Evolutionary conservation across 2,329 filamentous ascomycete genomes (phyloP).

Genomic region (Diaporthe citriasiana): DNA sequence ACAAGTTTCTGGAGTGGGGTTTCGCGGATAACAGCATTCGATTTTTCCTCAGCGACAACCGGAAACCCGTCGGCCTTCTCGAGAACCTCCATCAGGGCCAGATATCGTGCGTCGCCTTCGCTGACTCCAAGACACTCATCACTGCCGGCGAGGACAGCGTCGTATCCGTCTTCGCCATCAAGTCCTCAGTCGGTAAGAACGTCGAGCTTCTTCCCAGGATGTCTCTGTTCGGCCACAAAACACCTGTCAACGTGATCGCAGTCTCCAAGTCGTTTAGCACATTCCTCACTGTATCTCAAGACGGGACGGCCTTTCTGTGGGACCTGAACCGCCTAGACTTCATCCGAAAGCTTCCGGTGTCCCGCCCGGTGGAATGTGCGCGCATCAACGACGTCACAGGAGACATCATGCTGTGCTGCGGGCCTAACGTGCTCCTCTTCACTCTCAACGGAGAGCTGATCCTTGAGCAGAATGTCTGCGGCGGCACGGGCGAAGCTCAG

Average conservation of each 20-base stretch:
- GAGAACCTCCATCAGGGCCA: slow-evolving; percentile 96
- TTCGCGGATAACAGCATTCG: slow-evolving; percentile 93
- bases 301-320: slow-evolving; percentile 91
- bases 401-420: slow-evolving; percentile 87
- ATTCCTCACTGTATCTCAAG: slow-evolving; percentile 84
- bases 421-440: slow-evolving; percentile 81
- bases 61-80: slow-evolving; percentile 85
- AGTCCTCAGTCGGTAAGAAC: slow-evolving; percentile 72
- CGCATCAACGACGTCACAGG: slow-evolving; percentile 92
- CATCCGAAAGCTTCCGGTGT: slow-evolving; percentile 78
- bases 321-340: slow-evolving; percentile 93
- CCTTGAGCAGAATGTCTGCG: slow-evolving; percentile 85
- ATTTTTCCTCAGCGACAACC: slow-evolving; percentile 88
- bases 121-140: slow-evolving; percentile 90
- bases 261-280: slow-evolving; percentile 91
- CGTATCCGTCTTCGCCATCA: slow-evolving; percentile 84
- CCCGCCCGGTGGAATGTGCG: slow-evolving; percentile 77
- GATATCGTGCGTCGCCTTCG: slow-evolving; percentile 85
- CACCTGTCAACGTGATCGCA: slow-evolving; percentile 84
- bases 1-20: slow-evolving; percentile 96
- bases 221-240: slow-evolving; percentile 91
- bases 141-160: slow-evolving; percentile 95
- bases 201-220: slow-evolving; percentile 85
- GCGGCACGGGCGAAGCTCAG: slow-evolving; percentile 50
- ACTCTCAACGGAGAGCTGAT: slow-evolving; percentile 90